These are phyloP conservation scores for Neurospora sp. DNA, from an alignment of 495 filamentous ascomycete species.

Conservation along the genomic window DNA sequence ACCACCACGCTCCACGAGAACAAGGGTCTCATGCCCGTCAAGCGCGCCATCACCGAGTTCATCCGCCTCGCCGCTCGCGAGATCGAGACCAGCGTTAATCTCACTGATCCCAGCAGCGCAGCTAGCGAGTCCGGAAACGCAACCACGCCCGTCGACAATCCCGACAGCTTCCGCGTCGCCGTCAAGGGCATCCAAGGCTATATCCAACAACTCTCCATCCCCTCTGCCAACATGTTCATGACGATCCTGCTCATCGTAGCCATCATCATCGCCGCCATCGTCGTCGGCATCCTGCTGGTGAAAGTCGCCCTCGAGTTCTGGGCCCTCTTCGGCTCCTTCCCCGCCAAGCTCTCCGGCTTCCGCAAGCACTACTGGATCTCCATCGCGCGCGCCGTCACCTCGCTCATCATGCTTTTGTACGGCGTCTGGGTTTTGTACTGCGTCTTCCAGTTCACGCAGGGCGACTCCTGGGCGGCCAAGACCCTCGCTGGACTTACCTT, in stretches of 20 bases:
- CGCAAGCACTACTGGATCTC: conserved; percentile 94
- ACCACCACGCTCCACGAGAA: conserved; percentile 23
- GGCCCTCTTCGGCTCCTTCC: conserved; percentile 83
- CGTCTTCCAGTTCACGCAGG: conserved; percentile 85
- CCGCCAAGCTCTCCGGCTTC: conserved; percentile 69
- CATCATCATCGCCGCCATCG: conserved; percentile 74
- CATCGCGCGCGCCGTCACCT: conserved; percentile 78
- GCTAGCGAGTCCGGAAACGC: conserved; percentile 9
- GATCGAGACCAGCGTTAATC: conserved; percentile 41
- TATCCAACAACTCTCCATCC: conserved; percentile 68
- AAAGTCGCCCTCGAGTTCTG: conserved; percentile 90
- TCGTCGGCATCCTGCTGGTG: conserved; percentile 76
- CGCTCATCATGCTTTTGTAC: conserved; percentile 84
- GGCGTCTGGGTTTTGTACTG: conserved; percentile 94
- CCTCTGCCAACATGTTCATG: conserved; percentile 91
- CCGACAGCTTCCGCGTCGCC: conserved; percentile 25
- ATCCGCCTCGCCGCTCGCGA: conserved; percentile 39
- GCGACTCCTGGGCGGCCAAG: conserved; percentile 95
- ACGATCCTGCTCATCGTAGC: conserved; percentile 82
- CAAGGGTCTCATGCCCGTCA: conserved; percentile 27
- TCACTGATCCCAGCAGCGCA: conserved; percentile 15
- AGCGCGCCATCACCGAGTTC: conserved; percentile 44
- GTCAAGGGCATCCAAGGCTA: conserved; percentile 66
- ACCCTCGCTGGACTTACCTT: conserved; percentile 75
- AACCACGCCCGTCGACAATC: conserved; percentile 11